Conservation (phyloP, 108 stramenopile species). For the Pseudonitzschia pungens region DNA sequence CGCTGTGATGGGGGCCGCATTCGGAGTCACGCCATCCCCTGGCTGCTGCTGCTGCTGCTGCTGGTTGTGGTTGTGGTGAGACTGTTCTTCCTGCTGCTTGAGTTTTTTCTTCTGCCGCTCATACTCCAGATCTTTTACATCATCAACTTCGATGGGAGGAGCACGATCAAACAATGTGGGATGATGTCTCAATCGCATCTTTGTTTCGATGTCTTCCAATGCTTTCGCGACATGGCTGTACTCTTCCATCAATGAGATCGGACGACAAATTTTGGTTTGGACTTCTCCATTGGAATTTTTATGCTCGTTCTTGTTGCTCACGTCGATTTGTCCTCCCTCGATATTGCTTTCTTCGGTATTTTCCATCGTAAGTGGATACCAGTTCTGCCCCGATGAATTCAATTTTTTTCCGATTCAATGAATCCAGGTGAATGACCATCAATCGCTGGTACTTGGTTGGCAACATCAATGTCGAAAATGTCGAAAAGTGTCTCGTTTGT, state of each 20-base stretch:
- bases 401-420: too few relatives aligned
- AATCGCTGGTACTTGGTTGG: too few relatives aligned
- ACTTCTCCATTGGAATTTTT: not conserved
- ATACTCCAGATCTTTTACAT: not conserved
- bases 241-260: not conserved
- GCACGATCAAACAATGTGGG: not conserved
- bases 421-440: too few relatives aligned
- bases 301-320: not conserved
- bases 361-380: too few relatives aligned
- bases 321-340: not conserved
- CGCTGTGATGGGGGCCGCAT: not conserved
- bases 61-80: not conserved
- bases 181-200: not conserved
- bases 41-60: not conserved
- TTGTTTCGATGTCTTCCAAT: not conserved
- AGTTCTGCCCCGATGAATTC: too few relatives aligned
- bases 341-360: too few relatives aligned
- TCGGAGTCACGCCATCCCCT: not conserved
- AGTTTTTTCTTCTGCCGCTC: not conserved
- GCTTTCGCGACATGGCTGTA: not conserved
- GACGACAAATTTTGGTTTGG: not conserved
- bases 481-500: too few relatives aligned
- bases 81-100: not conserved
- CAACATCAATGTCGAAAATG: too few relatives aligned
- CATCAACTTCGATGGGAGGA: constrained; percentile 2